A percentile compares a stretch with the other conserved stretches of the same genome.
phyloP scores from a whole-genome alignment of 192 early-diverging fungal species.

The Podila verticillata region DNA sequence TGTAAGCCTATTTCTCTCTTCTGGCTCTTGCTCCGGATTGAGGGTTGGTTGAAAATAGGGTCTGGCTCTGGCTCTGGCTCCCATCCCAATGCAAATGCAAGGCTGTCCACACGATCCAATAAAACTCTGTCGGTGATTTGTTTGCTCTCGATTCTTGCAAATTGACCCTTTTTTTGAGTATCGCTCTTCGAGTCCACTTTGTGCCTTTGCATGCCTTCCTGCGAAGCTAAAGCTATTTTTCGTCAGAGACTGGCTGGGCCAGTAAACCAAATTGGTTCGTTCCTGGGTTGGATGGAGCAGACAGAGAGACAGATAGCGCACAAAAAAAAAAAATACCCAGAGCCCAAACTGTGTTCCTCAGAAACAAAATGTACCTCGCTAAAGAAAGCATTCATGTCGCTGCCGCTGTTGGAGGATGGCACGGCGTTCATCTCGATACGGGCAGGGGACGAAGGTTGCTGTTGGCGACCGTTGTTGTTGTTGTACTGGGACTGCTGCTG shows the following conservation, averaged over 20 bases:
- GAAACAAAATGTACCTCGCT: slow-evolving; percentile 21
- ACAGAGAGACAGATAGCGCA: not conserved
- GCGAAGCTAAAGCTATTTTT: not conserved
- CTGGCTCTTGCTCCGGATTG: no score
- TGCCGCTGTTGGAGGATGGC: slow-evolving; percentile 4
- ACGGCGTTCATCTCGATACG: slow-evolving; percentile 43
- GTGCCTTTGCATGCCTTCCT: not conserved
- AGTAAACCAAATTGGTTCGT: not conserved
- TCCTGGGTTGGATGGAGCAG: not conserved
- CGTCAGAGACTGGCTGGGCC: not conserved
- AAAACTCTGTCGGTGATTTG: not conserved
- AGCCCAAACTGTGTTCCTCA: not conserved
- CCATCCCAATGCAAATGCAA: not conserved
- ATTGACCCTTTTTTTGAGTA: not conserved
- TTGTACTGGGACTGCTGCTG: slow-evolving; percentile 31
- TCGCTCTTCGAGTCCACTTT: not conserved
- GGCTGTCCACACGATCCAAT: no score
- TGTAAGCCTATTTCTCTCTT: no score
- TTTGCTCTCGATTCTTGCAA: not conserved
- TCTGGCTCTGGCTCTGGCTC: not conserved
- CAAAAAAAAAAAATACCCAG: not conserved
- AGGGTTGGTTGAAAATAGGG: not conserved
- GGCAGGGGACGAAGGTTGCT: slow-evolving; percentile 25
- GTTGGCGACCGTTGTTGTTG: slow-evolving; percentile 4
- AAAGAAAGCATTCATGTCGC: slow-evolving; percentile 42